A percentile compares a stretch with the other conserved stretches of the same genome.
Evolutionary conservation across 768 basidiomycete genomes (phyloP).

Genomic region (Boletus vermiculosoides): DNA sequence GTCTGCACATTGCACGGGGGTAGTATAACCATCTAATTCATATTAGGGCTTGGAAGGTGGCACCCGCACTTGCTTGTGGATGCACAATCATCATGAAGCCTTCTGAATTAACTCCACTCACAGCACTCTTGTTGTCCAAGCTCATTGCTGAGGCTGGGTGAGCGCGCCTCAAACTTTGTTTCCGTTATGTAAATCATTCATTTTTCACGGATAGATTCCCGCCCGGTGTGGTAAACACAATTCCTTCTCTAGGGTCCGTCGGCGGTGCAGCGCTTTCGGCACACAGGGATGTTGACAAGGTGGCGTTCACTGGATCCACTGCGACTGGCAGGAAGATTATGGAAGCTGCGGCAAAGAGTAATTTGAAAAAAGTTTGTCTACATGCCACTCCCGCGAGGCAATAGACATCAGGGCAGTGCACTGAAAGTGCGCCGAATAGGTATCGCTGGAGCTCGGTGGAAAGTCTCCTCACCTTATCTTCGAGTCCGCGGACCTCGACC

Average conservation of each 20-base stretch:
- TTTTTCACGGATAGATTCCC: slow-evolving; percentile 61
- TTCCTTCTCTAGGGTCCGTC: slow-evolving; percentile 77
- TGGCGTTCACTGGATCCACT: slow-evolving; percentile 95
- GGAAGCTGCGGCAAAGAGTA: slow-evolving; percentile 89
- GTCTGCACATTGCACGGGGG: slow-evolving; percentile 1
- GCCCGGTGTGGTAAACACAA: slow-evolving; percentile 85
- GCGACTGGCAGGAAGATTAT: slow-evolving; percentile 86
- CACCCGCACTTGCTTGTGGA: slow-evolving; percentile 86
- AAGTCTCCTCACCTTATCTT: slow-evolving; percentile 91
- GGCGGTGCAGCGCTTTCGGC: slow-evolving; percentile 83
- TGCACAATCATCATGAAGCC: slow-evolving; percentile 97
- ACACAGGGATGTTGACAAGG: slow-evolving; percentile 87
- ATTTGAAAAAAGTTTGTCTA: slow-evolving; percentile 79
- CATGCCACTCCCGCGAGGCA: slow-evolving; percentile 30
- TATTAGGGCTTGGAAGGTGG: slow-evolving; percentile 84
- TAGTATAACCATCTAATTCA: slow-evolving; percentile 1
- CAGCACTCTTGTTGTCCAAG: slow-evolving; percentile 79
- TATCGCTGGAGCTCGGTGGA: slow-evolving; percentile 92
- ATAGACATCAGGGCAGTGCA: slow-evolving; percentile 8
- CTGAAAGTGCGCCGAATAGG: slow-evolving; percentile 37
- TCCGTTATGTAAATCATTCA: slow-evolving; percentile 15
- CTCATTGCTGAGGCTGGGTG: slow-evolving; percentile 84
- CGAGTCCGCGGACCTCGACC: slow-evolving; percentile 84
- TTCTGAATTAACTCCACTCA: slow-evolving; percentile 81
- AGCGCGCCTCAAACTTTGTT: slow-evolving; percentile 13